A percentile compares a stretch with the other conserved stretches of the same genome.
Conservation (phyloP, 2,329 filamentous ascomycete species). For the Diplodia corticola region DNA sequence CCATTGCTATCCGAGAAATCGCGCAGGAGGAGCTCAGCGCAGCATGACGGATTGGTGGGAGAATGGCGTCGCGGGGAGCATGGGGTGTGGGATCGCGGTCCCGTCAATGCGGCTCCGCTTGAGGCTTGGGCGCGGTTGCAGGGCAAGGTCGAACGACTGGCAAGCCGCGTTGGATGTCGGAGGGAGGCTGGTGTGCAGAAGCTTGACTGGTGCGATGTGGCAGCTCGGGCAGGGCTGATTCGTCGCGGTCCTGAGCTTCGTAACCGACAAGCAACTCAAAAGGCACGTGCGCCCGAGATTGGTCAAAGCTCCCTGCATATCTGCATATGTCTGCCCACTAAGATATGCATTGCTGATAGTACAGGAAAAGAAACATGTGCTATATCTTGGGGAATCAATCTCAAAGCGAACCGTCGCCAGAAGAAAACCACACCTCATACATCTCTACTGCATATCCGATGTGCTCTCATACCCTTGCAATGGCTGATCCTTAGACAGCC, state of each 20-base stretch:
- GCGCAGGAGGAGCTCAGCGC: neutral
- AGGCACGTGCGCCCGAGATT: neutral
- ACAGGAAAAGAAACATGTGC: neutral
- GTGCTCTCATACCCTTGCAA: neutral
- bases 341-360: neutral
- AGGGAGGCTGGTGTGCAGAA: neutral
- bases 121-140: too few relatives aligned
- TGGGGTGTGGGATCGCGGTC: neutral
- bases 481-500: neutral
- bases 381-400: neutral
- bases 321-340: neutral
- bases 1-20: neutral
- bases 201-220: conserved; percentile 13
- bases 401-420: neutral
- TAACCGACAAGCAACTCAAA: too few relatives aligned
- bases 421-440: neutral
- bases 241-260: neutral
- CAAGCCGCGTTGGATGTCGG: neutral
- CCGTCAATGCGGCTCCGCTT: neutral
- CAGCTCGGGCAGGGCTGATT: conserved; percentile 10
- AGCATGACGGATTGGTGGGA: neutral
- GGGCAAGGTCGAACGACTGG: neutral
- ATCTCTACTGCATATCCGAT: neutral
- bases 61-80: neutral
- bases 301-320: neutral